Conservation (phyloP, 1,284 basidiomycete species). For the Puccinia novopanici region DNA sequence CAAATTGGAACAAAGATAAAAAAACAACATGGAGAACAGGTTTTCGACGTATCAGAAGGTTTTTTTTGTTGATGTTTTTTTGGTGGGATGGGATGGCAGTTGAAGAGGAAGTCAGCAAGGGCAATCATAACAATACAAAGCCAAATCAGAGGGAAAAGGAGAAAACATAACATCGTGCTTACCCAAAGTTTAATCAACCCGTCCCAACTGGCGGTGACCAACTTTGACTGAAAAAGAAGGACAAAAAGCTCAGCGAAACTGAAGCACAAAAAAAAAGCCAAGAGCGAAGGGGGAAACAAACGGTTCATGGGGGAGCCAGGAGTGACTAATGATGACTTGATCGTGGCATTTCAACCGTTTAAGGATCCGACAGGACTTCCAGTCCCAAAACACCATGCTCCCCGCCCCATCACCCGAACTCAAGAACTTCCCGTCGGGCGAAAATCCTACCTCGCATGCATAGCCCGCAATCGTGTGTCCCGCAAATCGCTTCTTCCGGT, state of each 20-base stretch:
- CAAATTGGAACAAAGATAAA: too few relatives aligned
- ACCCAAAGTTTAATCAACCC: constrained; percentile 94
- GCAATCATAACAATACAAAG: neutral
- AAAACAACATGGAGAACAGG: too few relatives aligned
- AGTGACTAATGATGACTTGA: constrained; percentile 93
- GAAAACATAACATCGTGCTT: neutral
- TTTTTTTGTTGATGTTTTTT: too few relatives aligned
- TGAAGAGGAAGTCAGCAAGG: too few relatives aligned
- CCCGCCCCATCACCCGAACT: constrained; percentile 93
- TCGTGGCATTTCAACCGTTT: constrained; percentile 83
- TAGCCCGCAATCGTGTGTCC: constrained; percentile 96
- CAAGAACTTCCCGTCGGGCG: constrained; percentile 95
- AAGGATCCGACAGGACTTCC: constrained; percentile 92
- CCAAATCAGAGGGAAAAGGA: neutral
- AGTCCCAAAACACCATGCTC: constrained; percentile 98
- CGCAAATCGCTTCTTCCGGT: constrained; percentile 95
- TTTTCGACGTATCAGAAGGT: too few relatives aligned
- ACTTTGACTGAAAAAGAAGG: constrained; percentile 71
- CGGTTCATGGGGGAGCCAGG: constrained; percentile 97
- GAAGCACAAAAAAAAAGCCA: constrained; percentile 52
- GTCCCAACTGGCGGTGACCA: constrained; percentile 95
- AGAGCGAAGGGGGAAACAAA: constrained; percentile 63
- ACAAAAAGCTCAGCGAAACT: constrained; percentile 34
- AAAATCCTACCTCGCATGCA: constrained; percentile 93
- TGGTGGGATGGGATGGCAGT: too few relatives aligned